Evolutionary conservation across 2,329 filamentous ascomycete genomes (phyloP).

Genomic region (Claviceps monticola): DNA sequence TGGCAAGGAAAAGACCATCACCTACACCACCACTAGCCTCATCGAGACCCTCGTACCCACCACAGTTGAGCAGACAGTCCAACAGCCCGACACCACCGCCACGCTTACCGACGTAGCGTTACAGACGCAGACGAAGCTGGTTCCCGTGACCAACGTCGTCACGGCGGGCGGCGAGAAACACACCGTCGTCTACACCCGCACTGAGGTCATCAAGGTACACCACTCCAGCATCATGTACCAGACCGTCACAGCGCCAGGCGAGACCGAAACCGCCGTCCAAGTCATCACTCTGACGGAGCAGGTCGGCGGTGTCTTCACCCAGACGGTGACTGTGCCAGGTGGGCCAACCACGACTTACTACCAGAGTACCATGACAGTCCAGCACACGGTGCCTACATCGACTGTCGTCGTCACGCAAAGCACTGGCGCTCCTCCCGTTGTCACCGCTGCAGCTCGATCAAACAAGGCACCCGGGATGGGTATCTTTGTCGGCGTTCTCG

Average conservation of each 20-base stretch:
- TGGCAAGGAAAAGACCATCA: conserved; percentile 23
- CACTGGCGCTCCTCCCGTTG: conserved; percentile 10
- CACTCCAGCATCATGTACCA: conserved; percentile 18
- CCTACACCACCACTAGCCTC: conserved; percentile 26
- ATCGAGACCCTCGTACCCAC: conserved; percentile 20
- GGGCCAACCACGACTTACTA: conserved; percentile 22
- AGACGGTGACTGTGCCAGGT: conserved; percentile 24
- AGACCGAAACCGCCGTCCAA: conserved; percentile 19
- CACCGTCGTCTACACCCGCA: conserved; percentile 12
- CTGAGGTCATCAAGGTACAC: conserved; percentile 16
- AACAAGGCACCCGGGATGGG: conserved; percentile 22
- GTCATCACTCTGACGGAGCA: conserved; percentile 28
- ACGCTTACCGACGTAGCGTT: conserved; percentile 13
- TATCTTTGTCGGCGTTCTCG: conserved; percentile 10
- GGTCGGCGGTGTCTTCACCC: conserved; percentile 27
- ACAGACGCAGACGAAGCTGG: conserved; percentile 27
- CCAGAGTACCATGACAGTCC: conserved; percentile 23
- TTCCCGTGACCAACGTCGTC: conserved; percentile 18
- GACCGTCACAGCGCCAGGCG: conserved; percentile 24
- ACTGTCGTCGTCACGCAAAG: conserved; percentile 11
- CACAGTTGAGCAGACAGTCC: conserved; percentile 19
- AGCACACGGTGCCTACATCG: conserved; percentile 9
- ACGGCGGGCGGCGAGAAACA: conserved; percentile 19
- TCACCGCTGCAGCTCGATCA: conserved; percentile 9
- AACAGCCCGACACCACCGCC: conserved; percentile 4